A percentile compares a stretch with the other conserved stretches of the same genome.
Evolutionary conservation across 2,329 filamentous ascomycete species (phyloP).

Genomic region (Elsinoe arachidis): DNA sequence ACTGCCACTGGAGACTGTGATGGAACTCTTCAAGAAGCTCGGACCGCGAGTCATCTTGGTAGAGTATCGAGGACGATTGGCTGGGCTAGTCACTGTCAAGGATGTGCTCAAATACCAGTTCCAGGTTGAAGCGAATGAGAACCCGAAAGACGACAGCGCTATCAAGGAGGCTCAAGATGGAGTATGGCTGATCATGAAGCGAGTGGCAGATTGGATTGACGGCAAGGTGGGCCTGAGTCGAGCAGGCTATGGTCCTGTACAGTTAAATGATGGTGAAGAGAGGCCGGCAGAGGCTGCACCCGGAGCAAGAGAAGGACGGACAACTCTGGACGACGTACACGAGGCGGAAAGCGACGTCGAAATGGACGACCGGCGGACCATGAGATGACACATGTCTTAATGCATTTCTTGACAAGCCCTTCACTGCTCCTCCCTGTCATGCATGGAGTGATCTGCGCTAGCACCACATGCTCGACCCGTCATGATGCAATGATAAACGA

Average conservation of each 20-base stretch:
- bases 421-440: not conserved
- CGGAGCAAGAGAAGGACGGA: slow-evolving; percentile 8
- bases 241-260: slow-evolving; percentile 11
- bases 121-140: slow-evolving; percentile 81
- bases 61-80: slow-evolving; percentile 76
- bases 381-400: not conserved
- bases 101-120: slow-evolving; percentile 97
- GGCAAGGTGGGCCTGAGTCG: slow-evolving; percentile 6
- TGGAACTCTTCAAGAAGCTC: slow-evolving; percentile 98
- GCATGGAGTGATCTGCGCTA: not conserved
- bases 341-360: slow-evolving; percentile 20
- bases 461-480: not conserved
- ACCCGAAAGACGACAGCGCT: slow-evolving; percentile 51
- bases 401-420: not conserved
- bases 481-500: not conserved
- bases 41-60: slow-evolving; percentile 87
- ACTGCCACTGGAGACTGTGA: slow-evolving; percentile 87
- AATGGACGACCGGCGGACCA: slow-evolving; percentile 31
- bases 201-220: slow-evolving; percentile 23
- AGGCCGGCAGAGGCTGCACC: not conserved
- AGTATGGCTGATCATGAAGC: slow-evolving; percentile 45
- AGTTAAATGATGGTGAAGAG: not conserved
- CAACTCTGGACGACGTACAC: not conserved
- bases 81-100: slow-evolving; percentile 87
- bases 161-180: slow-evolving; percentile 53